Base-by-base conservation (phyloP, 371 early-diverging fungal species). In the Rhizopus arrhizus region DNA sequence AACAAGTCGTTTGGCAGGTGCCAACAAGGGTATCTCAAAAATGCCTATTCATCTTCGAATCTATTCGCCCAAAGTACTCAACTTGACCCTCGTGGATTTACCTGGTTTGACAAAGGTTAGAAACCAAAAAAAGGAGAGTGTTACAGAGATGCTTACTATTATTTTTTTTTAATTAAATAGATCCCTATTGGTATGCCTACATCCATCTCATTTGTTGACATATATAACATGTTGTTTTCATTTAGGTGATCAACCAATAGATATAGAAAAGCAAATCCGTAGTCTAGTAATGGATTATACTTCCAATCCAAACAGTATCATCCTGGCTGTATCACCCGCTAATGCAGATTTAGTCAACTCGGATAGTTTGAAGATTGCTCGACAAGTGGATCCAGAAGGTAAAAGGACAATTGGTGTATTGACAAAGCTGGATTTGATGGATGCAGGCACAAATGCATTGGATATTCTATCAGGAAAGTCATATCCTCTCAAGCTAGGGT, bases 401-500 rank as follows among this genome's bases (percentile, higher is more conserved):
- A 85, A 78, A 64, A 81, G 96, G 60, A 96, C 96, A 0, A 87
- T 96, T 35, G 95, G 96, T 52, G 95, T 97, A 4, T 74, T 97
- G 51, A 96, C 96, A 46, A 97, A 97, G 75, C 74, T 96, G 46
- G 97, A 97, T 75, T 73, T 97, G 56, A 95, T 97, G 96, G 97
- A 97, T 71, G 86, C 87, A 36, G 96, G 96, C 36, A 95, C 95
- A 36, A 90, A 94, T 71, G 92, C 95, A 29, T 70, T 94, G 46
- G 93, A 95, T 54, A 85, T 95, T 33, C 80, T 97, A 32, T 85
- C 92, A 13, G 94, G 93, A 15, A 85, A 90, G 53, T 86, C 89
- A 0, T 89, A 90, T 53, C 92, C 90, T 16, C 73, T 95, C 47
- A 92, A 90, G 53, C 83, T 96, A 22, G 97, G 97, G 11, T 96